phyloP scores from a whole-genome alignment of 2,329 filamentous ascomycete genomes.

The Paracoccidioides lutzii region DNA sequence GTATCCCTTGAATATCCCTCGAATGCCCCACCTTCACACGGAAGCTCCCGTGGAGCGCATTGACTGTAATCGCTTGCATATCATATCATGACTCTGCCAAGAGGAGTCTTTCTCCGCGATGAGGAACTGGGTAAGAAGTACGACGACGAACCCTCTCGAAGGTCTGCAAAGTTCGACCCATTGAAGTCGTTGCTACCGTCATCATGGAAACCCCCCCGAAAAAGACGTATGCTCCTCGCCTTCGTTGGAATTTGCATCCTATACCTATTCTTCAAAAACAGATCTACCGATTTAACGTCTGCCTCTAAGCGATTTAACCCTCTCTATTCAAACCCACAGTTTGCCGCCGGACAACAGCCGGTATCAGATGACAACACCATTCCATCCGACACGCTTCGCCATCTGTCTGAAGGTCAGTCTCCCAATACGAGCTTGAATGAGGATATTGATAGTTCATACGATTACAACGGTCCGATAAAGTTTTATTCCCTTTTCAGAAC shows the following conservation, averaged over 20 bases:
- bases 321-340: not conserved
- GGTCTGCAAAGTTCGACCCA: conserved; percentile 13
- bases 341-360: not conserved
- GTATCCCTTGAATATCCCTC: not conserved
- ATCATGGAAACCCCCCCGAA: conserved; percentile 24
- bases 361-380: not conserved
- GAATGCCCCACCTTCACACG: conserved; percentile 7
- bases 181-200: conserved; percentile 17
- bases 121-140: conserved; percentile 51
- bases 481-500: conserved; percentile 53
- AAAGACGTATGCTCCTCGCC: conserved; percentile 40
- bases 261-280: conserved; percentile 46
- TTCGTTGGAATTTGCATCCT: conserved; percentile 39
- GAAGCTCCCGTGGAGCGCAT: conserved; percentile 16
- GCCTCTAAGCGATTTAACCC: not conserved
- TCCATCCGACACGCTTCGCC: conserved; percentile 5
- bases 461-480: conserved; percentile 57
- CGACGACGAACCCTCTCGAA: conserved; percentile 46
- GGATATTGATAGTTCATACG: conserved; percentile 21
- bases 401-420: conserved; percentile 1
- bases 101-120: conserved; percentile 38
- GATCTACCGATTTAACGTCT: not conserved
- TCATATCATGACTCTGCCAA: conserved; percentile 28
- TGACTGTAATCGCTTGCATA: conserved; percentile 7
- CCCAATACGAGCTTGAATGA: conserved; percentile 3